These are phyloP conservation scores for Stentor coeruleus DNA, from an alignment of 73 alveolate genomes.

Conservation along the genomic window DNA sequence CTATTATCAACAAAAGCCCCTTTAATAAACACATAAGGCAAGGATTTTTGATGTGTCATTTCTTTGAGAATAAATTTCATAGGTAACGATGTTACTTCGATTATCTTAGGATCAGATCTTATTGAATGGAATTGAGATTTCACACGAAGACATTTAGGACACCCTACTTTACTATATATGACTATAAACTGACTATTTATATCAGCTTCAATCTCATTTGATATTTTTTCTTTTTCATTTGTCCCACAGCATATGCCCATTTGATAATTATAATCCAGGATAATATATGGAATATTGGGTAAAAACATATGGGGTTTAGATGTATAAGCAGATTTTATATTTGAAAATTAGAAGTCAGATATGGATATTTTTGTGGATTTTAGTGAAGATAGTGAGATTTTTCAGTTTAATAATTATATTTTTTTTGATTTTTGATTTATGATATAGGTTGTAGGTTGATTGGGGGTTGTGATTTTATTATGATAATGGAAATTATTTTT, in stretches of 20 bases:
- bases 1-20: background rate
- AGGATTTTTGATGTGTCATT: background rate
- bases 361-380: too few species aligned
- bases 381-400: too few species aligned
- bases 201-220: background rate
- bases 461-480: too few species aligned
- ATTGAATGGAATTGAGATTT: background rate
- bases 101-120: background rate
- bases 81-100: background rate
- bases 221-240: background rate
- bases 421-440: too few species aligned
- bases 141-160: background rate
- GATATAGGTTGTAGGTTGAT: too few species aligned
- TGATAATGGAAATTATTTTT: too few species aligned
- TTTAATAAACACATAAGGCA: background rate
- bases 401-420: too few species aligned
- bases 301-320: too few species aligned
- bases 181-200: background rate
- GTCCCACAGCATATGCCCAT: slow-evolving; percentile 3
- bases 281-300: too few species aligned
- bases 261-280: too few species aligned
- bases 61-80: background rate
- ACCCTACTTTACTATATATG: background rate
- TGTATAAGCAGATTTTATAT: too few species aligned
- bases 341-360: too few species aligned